Conservation (phyloP, 2,329 filamentous ascomycete genomes). For the Diatrype stigma region DNA sequence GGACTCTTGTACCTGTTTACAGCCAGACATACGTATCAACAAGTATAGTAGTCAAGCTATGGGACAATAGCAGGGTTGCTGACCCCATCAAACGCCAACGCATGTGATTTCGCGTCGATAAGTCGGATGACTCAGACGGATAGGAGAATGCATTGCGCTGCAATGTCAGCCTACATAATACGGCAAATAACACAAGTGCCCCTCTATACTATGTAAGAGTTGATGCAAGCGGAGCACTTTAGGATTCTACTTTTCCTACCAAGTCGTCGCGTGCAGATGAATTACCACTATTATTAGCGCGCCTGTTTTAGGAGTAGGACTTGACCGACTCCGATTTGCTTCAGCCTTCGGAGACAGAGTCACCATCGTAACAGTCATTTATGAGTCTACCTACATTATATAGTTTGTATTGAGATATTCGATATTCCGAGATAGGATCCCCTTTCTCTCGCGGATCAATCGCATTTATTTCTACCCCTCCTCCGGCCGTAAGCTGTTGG, state of each 20-base stretch:
- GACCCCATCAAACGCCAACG: conserved; percentile 8
- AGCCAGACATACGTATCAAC: too few species aligned
- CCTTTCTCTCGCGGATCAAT: too few species aligned
- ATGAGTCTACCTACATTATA: too few species aligned
- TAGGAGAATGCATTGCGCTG: background rate
- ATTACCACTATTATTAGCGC: background rate
- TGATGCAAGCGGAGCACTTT: too few species aligned
- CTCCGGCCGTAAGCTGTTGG: background rate
- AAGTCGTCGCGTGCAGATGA: background rate
- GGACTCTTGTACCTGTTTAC: too few species aligned
- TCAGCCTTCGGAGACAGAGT: background rate
- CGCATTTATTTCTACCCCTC: background rate
- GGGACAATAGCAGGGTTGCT: background rate
- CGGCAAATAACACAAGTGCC: too few species aligned
- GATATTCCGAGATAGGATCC: too few species aligned
- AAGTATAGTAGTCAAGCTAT: background rate
- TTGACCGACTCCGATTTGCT: too few species aligned
- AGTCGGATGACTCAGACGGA: background rate
- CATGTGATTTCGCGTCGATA: conserved; percentile 18
- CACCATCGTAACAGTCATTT: too few species aligned
- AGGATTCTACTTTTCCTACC: too few species aligned
- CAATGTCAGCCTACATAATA: background rate
- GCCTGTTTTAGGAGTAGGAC: background rate
- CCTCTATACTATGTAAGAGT: too few species aligned
- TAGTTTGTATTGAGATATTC: too few species aligned